Conservation (phyloP, 768 basidiomycete species). For the Lactarius deliciosus region DNA sequence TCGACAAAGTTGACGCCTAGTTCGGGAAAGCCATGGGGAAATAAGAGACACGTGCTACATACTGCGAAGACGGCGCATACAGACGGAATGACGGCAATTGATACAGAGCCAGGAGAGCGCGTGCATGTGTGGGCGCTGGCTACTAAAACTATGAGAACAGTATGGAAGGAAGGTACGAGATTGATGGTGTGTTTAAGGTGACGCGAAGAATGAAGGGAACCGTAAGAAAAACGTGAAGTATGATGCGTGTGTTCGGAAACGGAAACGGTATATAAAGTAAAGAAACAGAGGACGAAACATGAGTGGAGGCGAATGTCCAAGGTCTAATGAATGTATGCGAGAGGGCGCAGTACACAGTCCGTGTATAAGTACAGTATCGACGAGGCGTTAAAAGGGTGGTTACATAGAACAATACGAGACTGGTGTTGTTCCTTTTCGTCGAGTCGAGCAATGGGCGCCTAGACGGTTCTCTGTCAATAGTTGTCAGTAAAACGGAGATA, state of each 20-base stretch:
- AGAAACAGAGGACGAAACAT: not conserved
- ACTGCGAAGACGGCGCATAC: not conserved
- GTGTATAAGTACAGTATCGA: conserved; percentile 9
- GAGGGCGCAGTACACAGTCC: not conserved
- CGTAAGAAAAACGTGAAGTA: not conserved
- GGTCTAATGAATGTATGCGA: conserved; percentile 11
- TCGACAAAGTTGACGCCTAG: no score
- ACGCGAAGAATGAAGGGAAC: not conserved
- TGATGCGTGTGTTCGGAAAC: not conserved
- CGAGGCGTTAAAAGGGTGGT: not conserved
- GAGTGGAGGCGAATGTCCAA: not conserved
- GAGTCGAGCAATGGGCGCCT: not conserved
- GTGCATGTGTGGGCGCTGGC: not conserved
- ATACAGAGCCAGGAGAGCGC: not conserved
- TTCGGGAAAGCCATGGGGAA: not conserved
- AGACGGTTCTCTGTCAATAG: conserved; percentile 21
- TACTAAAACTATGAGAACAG: not conserved
- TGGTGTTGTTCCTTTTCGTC: not conserved
- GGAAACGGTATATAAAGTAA: not conserved
- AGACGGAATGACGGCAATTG: not conserved
- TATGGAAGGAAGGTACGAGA: not conserved
- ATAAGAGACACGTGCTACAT: not conserved
- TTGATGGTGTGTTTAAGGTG: conserved; percentile 7
- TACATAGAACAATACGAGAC: not conserved
- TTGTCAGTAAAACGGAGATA: not conserved